Evolutionary conservation across 2,329 filamentous ascomycete genomes (phyloP), one percentile per base, ranked within the genome.

Genomic region (Ilyonectria mors-panacis): DNA sequence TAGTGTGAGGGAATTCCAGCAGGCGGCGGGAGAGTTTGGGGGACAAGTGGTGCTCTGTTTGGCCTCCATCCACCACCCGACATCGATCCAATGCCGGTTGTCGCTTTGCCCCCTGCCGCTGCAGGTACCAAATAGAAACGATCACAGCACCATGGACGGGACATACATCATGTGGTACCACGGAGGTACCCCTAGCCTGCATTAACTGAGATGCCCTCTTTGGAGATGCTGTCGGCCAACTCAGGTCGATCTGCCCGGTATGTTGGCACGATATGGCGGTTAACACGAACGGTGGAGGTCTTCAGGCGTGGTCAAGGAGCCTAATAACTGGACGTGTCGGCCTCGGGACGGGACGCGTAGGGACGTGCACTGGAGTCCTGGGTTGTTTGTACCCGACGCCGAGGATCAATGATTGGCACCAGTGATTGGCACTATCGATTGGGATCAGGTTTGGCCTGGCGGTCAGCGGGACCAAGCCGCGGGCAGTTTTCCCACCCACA

Each of bases 1-100:
- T 47, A 28, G 44, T 19, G 28, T 65, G 63, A 65, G 63, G 57
- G 63, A 65, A 65, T 65, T 65, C 63, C 28, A 37, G 21, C 44
- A 21, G 33, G 21, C 23, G 19, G 26, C 42, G 42, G 48, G 30
- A n/a, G 39, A 33, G 10, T 35, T 47, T 59, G 12, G 21, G 23
- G 21, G 63, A 26, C 23, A 57, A 65, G 35, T 37, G 51, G 57
- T 35, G n/a, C 35, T 61, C 44, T 26, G 12, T 37, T 59, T 48
- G 35, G 45, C 45, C 47, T 51, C 45, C 37, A 42, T 48, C 33
- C 33, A 45, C 23, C 33, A 48, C 39, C 37, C 26, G 37, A 19
- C 48, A 53, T 23, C 57, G 21, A 28, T 33, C 57, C 58, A 60
- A 42, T 39, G 35, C 58, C 57, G 17, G n/a, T 35, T 28, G 28